Evolutionary conservation across 139 green algal genomes (phyloP), one percentile per base, ranked within the genome.

Genomic region (Chlamydomonas applanata): DNA sequence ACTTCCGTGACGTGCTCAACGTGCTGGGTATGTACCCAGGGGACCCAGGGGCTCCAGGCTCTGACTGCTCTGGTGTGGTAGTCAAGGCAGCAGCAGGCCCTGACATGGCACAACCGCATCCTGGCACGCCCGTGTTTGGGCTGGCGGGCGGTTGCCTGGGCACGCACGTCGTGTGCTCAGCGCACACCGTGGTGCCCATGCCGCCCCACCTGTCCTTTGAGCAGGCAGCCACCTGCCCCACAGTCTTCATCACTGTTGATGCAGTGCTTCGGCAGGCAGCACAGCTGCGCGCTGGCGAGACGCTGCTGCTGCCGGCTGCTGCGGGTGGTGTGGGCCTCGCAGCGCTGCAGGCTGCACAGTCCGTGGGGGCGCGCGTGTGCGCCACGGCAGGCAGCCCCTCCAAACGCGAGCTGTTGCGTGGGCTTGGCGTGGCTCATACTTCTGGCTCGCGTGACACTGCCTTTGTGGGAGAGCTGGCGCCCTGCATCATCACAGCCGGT

Each of bases 271-370:
- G 75, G 4, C 73, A 90, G 46, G 81, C 82, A 25, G 80, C 85
- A 27, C 64, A n/a, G 0, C 57, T 84, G 54, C 57, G 34, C 2
- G 49, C 72, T 13, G 82, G 87, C 0, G 82, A 94, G 45, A 46
- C 54, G 0, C 71, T 93, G 68, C 82, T 97, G 68, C 69, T 97
- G 73, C 92, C 92, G 33, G 91, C 87, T 22, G 91, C 89, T 3
- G 89, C 92, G 7, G 92, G 92, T 5, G 92, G 92, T 29, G 92
- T 97, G 60, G 92, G 92, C 32, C 78, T 97, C 25, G 91, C 91
- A 35, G 86, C 86, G 0, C 53, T 90, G 33, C 89, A 95, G 81
- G 46, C 35, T 56, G 75, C 70, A 14, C 40, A 67, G 14, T 73
- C 78, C 5, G 30, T 88, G 25, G 88, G 88, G 4, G 83, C 69